phyloP scores from a whole-genome alignment of 2,329 filamentous ascomycete species.

The Salinomyces thailandicus region DNA sequence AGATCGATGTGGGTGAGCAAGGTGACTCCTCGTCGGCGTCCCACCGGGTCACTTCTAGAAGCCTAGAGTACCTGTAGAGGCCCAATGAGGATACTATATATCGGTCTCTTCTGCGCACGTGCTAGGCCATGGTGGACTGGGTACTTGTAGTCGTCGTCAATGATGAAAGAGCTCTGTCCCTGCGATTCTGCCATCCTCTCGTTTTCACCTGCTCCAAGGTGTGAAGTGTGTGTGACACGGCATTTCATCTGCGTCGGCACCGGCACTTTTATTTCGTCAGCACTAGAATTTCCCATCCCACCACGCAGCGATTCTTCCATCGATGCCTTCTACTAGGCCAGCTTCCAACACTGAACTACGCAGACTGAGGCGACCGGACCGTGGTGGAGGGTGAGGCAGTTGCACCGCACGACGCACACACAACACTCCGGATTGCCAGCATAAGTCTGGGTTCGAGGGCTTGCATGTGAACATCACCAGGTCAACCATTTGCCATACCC shows the following conservation, averaged over 20 bases:
- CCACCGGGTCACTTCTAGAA: no score
- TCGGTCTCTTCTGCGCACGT: no score
- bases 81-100: conserved; percentile 1
- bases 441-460: no score
- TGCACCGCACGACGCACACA: no score
- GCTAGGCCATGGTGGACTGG: no score
- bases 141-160: not conserved
- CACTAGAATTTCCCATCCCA: not conserved
- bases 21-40: not conserved
- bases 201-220: not conserved
- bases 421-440: no score
- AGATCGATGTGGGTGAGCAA: not conserved
- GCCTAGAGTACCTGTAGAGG: not conserved
- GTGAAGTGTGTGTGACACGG: conserved; percentile 2
- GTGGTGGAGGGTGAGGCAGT: conserved; percentile 2
- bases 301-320: not conserved
- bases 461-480: conserved; percentile 1
- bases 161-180: no score
- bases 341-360: conserved; percentile 1
- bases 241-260: not conserved
- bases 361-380: conserved; percentile 5
- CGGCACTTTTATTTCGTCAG: not conserved
- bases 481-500: no score
- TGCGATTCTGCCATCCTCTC: no score
- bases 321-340: conserved; percentile 4